phyloP scores from a whole-genome alignment of 2,329 filamentous ascomycete genomes.

The Epichloe gansuensis region DNA sequence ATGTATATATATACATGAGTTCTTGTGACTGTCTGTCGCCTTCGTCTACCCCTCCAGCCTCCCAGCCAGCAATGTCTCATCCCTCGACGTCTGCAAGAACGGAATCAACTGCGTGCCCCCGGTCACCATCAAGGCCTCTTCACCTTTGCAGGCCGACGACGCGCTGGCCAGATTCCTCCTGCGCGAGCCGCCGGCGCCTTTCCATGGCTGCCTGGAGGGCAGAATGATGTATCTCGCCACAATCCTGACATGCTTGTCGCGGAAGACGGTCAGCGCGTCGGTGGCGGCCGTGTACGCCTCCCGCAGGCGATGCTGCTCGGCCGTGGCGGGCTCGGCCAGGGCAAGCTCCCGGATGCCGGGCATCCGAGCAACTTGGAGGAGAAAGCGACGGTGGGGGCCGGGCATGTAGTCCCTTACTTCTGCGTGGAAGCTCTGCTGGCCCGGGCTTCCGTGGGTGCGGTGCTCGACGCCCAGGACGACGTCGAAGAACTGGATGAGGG shows the following conservation, averaged over 20 bases:
- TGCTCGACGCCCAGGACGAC: slow-evolving; percentile 77
- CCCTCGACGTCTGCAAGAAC: slow-evolving; percentile 77
- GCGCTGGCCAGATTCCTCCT: slow-evolving; percentile 33
- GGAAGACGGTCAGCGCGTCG: slow-evolving; percentile 59
- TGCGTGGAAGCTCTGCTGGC: slow-evolving; percentile 32
- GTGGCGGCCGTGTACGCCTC: slow-evolving; percentile 57
- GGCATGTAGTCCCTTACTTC: slow-evolving; percentile 89
- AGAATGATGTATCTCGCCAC: slow-evolving; percentile 84
- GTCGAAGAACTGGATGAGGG: slow-evolving; percentile 87
- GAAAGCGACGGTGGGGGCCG: slow-evolving; percentile 64
- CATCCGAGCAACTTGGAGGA: slow-evolving; percentile 54
- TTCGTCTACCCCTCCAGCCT: slow-evolving; percentile 9
- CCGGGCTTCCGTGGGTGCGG: slow-evolving; percentile 25
- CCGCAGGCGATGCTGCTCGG: slow-evolving; percentile 31
- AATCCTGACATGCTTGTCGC: slow-evolving; percentile 80
- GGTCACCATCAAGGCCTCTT: slow-evolving; percentile 57
- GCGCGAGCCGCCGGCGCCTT: slow-evolving; percentile 10
- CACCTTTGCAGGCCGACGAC: slow-evolving; percentile 21
- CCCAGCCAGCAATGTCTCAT: slow-evolving; percentile 53
- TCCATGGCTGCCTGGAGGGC: slow-evolving; percentile 42
- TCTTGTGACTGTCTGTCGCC: too few species aligned
- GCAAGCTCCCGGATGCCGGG: slow-evolving; percentile 65
- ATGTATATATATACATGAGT: too few species aligned
- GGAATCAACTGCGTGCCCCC: slow-evolving; percentile 80
- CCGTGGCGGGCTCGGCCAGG: slow-evolving; percentile 37